Percentiles rank a stretch among this genome's conserved stretches.
Evolutionary conservation across 2,329 filamentous ascomycete genomes (phyloP).

Genomic region (Aspergillus bombycis): DNA sequence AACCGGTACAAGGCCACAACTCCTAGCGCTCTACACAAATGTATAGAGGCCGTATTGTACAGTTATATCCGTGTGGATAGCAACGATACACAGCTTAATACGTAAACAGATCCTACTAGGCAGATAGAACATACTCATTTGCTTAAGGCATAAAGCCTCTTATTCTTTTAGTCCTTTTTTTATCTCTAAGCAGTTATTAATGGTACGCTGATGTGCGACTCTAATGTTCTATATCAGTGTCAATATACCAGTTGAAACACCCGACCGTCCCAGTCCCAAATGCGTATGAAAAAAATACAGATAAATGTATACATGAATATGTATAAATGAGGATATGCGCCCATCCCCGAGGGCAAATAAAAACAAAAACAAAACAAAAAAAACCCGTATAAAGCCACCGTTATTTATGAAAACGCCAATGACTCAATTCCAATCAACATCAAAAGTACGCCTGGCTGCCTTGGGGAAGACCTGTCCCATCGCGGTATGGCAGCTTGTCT

Average conservation of each 20-base stretch:
- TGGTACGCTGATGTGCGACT: background rate
- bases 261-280: background rate
- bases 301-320: background rate
- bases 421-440: background rate
- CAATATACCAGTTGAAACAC: background rate
- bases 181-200: background rate
- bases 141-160: background rate
- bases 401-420: background rate
- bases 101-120: background rate
- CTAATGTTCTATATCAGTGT: background rate
- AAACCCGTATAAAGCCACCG: background rate
- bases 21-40: background rate
- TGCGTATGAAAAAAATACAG: background rate
- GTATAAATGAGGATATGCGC: background rate
- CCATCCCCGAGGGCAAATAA: background rate
- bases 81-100: background rate
- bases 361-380: background rate
- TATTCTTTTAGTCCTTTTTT: background rate
- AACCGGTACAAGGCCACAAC: background rate
- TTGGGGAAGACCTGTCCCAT: background rate
- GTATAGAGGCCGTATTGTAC: background rate
- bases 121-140: background rate
- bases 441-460: background rate
- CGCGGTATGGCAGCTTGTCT: background rate
- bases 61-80: background rate